phyloP scores from a whole-genome alignment of 768 basidiomycete genomes.

The Leccinum uliginosum region DNA sequence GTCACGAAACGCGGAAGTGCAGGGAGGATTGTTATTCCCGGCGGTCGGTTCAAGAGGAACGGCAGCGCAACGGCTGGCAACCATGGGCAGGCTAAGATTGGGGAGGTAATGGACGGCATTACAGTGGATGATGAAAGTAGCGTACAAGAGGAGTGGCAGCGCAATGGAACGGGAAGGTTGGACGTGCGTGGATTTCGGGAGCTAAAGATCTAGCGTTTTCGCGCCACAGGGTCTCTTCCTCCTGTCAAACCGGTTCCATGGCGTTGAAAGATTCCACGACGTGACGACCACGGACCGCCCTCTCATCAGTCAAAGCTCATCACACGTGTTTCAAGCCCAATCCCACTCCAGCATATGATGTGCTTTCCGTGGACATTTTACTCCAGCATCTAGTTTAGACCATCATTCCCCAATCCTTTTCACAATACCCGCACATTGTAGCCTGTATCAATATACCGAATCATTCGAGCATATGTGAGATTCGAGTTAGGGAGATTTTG shows the following conservation, averaged over 20 bases:
- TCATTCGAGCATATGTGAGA: neutral
- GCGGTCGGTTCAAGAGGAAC: constrained; percentile 46
- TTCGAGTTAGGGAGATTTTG: too few relatives aligned
- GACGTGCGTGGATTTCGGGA: constrained; percentile 78
- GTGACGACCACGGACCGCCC: constrained; percentile 3
- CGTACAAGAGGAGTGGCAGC: constrained; percentile 49
- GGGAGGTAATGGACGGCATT: constrained; percentile 20
- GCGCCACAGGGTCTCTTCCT: neutral
- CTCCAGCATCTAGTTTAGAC: constrained; percentile 26
- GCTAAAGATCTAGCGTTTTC: constrained; percentile 52
- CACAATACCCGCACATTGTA: constrained; percentile 26
- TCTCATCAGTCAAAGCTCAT: constrained; percentile 8
- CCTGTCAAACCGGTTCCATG: neutral
- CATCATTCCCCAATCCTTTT: constrained; percentile 16
- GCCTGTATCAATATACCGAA: constrained; percentile 27
- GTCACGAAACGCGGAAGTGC: constrained; percentile 32
- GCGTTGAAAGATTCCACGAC: constrained; percentile 13
- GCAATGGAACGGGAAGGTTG: constrained; percentile 66
- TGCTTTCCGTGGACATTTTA: constrained; percentile 19
- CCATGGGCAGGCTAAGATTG: constrained; percentile 17
- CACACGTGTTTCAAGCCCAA: constrained; percentile 6
- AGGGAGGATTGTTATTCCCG: constrained; percentile 62
- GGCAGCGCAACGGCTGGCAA: constrained; percentile 2
- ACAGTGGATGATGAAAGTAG: constrained; percentile 31
- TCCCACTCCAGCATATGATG: neutral